phyloP scores from a whole-genome alignment of 805 yeast genomes.

The Candida succiphila region DNA sequence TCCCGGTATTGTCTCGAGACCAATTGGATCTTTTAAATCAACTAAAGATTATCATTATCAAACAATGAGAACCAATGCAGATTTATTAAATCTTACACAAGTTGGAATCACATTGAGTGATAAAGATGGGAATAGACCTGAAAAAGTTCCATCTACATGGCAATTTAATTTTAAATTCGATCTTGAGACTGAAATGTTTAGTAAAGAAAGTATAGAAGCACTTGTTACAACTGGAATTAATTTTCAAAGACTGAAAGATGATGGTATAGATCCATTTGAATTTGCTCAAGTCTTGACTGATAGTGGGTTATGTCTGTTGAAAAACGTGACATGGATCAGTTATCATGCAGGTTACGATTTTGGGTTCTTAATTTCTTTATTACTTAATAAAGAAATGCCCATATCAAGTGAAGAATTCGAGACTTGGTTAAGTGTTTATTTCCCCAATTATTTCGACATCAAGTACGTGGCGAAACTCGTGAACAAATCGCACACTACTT shows the following conservation, averaged over 20 bases:
- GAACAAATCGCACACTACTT: slow-evolving; percentile 19
- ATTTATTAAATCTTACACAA: slow-evolving; percentile 77
- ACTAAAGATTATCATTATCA: slow-evolving; percentile 93
- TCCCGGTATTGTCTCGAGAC: slow-evolving; percentile 93
- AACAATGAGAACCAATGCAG: slow-evolving; percentile 86
- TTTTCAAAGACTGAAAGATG: slow-evolving; percentile 59
- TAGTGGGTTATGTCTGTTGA: slow-evolving; percentile 74
- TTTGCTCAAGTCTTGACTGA: slow-evolving; percentile 81
- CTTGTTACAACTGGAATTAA: slow-evolving; percentile 77
- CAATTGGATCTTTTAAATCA: slow-evolving; percentile 85
- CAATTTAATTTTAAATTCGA: slow-evolving; percentile 89
- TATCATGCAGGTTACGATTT: slow-evolving; percentile 93
- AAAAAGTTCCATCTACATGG: slow-evolving; percentile 71
- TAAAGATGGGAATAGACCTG: slow-evolving; percentile 59
- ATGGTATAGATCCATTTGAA: slow-evolving; percentile 69
- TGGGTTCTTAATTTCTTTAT: slow-evolving; percentile 74
- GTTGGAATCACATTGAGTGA: slow-evolving; percentile 73
- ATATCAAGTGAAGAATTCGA: slow-evolving; percentile 69
- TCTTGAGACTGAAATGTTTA: slow-evolving; percentile 70
- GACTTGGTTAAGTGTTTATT: slow-evolving; percentile 57
- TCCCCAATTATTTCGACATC: slow-evolving; percentile 79
- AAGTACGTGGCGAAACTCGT: slow-evolving; percentile 35
- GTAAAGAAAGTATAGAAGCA: slow-evolving; percentile 74
- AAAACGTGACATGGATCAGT: slow-evolving; percentile 74
- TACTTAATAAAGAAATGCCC: slow-evolving; percentile 73